Base-by-base conservation (phyloP, 2,329 filamentous ascomycete genomes). In the Bipolaris bicolor region DNA sequence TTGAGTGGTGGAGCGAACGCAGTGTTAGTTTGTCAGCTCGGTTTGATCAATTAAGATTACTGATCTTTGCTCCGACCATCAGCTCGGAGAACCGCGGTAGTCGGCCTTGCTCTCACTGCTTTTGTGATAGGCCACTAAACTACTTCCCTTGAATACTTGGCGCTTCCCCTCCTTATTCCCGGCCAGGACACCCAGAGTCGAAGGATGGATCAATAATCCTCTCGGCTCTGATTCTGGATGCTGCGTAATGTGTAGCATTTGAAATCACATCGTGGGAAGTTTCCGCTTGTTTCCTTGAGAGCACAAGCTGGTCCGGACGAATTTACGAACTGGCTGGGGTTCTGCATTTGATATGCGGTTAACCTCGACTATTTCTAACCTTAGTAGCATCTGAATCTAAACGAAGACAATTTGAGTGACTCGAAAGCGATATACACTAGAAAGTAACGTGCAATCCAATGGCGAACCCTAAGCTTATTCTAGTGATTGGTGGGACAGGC, bases 401-500 rank as follows among this genome's bases (percentile, higher is more conserved):
- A 22, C 18, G 2, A 40, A 10, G 3, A 40, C 18, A 7, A 22
- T 22, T 40, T 40, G 18, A 22, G 16, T 22, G 18, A 22, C 39
- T 40, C 39, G 39, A 40, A 15, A 24, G 18, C 18, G 9, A 7
- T 40, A 40, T 18, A 40, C 10, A 22, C 18, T 15, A 40, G 15
- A 40, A 40, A 15, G 18, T 4, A 40, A 40, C 16, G 37, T 39
- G 39, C 18, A 22, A 18, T 22, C 18, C 22, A 15, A 40, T 40
- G 39, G 39, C 39, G 10, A 22, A 15, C 10, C 18, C 10, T 7
- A 22, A 22, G 11, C 39, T 40, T 15, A 44, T 71, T 44, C 67
- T 70, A 49, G 48, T 69, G 41, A 58, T 70, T 24, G 63, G 66
- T 37, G 67, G 65, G 15, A 70, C 66, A 13, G 63, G 68, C 16